Base-by-base conservation (phyloP, 2,329 filamentous ascomycete genomes). In the Neocatenulostroma microsporum region DNA sequence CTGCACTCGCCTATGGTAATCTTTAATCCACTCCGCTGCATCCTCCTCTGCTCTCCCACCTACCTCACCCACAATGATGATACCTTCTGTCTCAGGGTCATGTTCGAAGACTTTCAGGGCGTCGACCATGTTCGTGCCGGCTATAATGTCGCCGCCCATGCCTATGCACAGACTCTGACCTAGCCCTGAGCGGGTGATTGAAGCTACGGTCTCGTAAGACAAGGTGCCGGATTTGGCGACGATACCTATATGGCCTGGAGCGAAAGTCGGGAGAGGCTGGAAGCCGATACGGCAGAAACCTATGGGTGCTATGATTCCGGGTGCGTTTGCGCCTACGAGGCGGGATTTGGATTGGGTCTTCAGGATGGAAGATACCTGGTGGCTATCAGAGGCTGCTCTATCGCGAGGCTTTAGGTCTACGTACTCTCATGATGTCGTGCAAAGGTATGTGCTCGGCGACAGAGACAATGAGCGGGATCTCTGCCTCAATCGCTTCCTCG, bases 381-480 rank as follows among this genome's bases (percentile, higher is more conserved):
- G 9, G 15, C 9, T 29, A 9, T 29, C 19, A 21, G 4, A 30
- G 9, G 31, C 13, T n/a, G 24, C 10, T 30, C n/a, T 13, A 20
- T 13, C 5, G 3, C 15, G 15, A 11, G n/a, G 7, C 25, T 21
- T 28, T 37, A 15, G 24, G 10, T n/a, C 17, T 33, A 12, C 68
- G 45, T 61, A 81, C 80, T 47, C 81, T 73, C 46, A 88, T 68
- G 55, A 88, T 80, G 52, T 88, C 82, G 56, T 87, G 82, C 14
- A 86, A 63, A 0, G 84, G 84, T 21, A 88, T 80, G 56, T 87
- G 82, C 56, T 89, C 84, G 5, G 84, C 82, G 5, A 89, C 83
- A 5, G 82, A 80, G 5, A 87, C 82, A 15, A 88, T 77, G 1
- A 88, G 69, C 0, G 82, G 81, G 1, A 88, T 78, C 53, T 88